Evolutionary conservation across 768 basidiomycete genomes (phyloP).

Genomic region (Strobilomyces echinocephalus): DNA sequence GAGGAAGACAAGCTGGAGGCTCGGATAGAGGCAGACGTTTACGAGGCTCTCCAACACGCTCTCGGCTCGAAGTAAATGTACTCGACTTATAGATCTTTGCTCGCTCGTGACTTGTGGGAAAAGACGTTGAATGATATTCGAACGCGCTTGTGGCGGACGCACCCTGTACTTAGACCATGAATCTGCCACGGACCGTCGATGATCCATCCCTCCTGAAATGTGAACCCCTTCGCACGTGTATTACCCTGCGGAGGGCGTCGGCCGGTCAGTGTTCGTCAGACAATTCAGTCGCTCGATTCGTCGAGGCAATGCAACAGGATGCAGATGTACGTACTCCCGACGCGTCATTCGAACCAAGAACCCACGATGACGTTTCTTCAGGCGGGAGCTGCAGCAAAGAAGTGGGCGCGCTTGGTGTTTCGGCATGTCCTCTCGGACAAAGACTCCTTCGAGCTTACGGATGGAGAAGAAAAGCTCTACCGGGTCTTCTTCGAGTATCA

Average conservation of each 20-base stretch:
- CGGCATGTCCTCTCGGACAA: neutral
- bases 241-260: neutral
- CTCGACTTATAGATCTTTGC: slow-evolving; percentile 13
- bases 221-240: slow-evolving; percentile 15
- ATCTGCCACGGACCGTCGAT: slow-evolving; percentile 10
- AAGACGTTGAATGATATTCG: neutral
- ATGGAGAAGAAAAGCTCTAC: slow-evolving; percentile 13
- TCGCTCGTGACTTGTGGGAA: neutral
- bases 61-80: slow-evolving; percentile 45
- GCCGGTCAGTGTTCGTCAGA: neutral
- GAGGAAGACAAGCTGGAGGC: slow-evolving; percentile 95
- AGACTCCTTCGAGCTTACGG: slow-evolving; percentile 1
- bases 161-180: slow-evolving; percentile 9
- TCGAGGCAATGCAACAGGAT: slow-evolving; percentile 11
- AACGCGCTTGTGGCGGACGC: neutral
- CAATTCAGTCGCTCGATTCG: neutral
- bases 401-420: slow-evolving; percentile 18
- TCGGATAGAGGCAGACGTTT: slow-evolving; percentile 91
- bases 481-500: slow-evolving; percentile 22
- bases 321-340: slow-evolving; percentile 11
- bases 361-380: neutral
- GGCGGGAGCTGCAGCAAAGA: slow-evolving; percentile 10
- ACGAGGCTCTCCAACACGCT: slow-evolving; percentile 90
- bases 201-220: slow-evolving; percentile 21
- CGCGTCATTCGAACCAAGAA: neutral